A percentile compares a stretch with the other conserved stretches of the same genome.
Evolutionary conservation across 2,329 filamentous ascomycete species (phyloP).

Genomic region (Fusarium stilboides): DNA sequence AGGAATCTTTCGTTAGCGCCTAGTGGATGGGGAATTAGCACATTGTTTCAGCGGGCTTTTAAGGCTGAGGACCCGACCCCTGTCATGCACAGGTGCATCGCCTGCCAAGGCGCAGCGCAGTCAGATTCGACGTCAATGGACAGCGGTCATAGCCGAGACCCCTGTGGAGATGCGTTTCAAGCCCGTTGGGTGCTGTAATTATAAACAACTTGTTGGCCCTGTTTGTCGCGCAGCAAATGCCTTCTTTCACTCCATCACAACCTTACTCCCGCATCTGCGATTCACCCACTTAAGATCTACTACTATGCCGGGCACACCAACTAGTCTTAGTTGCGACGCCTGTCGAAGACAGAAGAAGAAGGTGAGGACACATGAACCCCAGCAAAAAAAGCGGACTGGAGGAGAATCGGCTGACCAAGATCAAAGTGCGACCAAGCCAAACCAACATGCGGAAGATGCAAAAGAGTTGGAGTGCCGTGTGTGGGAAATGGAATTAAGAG

Average conservation of each 20-base stretch:
- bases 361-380: slow-evolving; percentile 15
- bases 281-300: background rate
- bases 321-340: slow-evolving; percentile 34
- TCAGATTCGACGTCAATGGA: background rate
- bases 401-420: background rate
- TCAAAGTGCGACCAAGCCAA: slow-evolving; percentile 32
- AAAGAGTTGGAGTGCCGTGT: slow-evolving; percentile 32
- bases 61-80: slow-evolving; percentile 5
- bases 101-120: slow-evolving; percentile 7
- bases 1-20: too few species aligned
- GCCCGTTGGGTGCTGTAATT: background rate
- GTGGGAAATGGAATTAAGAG: slow-evolving; percentile 41
- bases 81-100: slow-evolving; percentile 1
- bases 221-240: background rate
- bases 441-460: slow-evolving; percentile 41
- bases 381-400: too few species aligned
- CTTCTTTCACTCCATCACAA: background rate
- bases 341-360: slow-evolving; percentile 42
- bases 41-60: too few species aligned
- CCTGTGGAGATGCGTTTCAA: background rate
- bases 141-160: slow-evolving; percentile 2
- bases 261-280: background rate
- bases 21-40: too few species aligned
- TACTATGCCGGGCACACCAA: slow-evolving; percentile 36
- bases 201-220: background rate